These are phyloP conservation scores for Pulveroboletus sp. DNA, from an alignment of 768 basidiomycete genomes.

Conservation along the genomic window DNA sequence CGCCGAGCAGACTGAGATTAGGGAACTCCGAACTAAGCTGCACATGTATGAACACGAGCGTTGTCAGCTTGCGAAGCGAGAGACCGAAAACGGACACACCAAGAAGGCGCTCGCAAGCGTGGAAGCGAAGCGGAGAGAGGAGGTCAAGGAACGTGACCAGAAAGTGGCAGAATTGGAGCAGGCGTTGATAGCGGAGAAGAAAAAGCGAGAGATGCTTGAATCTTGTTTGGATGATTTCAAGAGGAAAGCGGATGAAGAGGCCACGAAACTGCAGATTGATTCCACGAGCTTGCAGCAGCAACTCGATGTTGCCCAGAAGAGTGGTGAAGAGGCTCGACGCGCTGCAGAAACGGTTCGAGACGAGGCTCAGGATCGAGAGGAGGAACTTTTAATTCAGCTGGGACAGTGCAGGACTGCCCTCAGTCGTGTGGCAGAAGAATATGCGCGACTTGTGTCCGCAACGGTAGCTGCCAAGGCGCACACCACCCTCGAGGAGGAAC, in stretches of 20 bases:
- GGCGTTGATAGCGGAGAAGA: conserved; percentile 44
- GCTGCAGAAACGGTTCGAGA: conserved; percentile 31
- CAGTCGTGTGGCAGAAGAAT: conserved; percentile 47
- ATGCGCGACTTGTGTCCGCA: conserved; percentile 44
- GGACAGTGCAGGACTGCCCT: conserved; percentile 47
- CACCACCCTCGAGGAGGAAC: conserved; percentile 37
- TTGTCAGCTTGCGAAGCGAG: conserved; percentile 45
- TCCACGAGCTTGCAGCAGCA: conserved; percentile 33
- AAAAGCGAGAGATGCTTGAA: conserved; percentile 46
- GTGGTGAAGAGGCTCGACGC: conserved; percentile 32
- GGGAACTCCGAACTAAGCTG: conserved; percentile 56
- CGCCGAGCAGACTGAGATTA: conserved; percentile 57
- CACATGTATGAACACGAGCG: conserved; percentile 55
- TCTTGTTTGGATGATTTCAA: conserved; percentile 39
- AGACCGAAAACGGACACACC: conserved; percentile 46
- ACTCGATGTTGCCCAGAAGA: conserved; percentile 34
- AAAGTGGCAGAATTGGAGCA: conserved; percentile 56
- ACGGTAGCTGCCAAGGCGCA: conserved; percentile 38
- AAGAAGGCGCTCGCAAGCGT: conserved; percentile 46
- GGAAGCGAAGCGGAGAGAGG: conserved; percentile 51
- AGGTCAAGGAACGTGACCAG: conserved; percentile 49
- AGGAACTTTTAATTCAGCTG: conserved; percentile 45
- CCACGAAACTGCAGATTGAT: conserved; percentile 30
- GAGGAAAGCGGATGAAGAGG: conserved; percentile 40
- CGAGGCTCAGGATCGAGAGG: conserved; percentile 37